Evolutionary conservation across 768 basidiomycete species (phyloP).

Genomic region (Boletus sp.): DNA sequence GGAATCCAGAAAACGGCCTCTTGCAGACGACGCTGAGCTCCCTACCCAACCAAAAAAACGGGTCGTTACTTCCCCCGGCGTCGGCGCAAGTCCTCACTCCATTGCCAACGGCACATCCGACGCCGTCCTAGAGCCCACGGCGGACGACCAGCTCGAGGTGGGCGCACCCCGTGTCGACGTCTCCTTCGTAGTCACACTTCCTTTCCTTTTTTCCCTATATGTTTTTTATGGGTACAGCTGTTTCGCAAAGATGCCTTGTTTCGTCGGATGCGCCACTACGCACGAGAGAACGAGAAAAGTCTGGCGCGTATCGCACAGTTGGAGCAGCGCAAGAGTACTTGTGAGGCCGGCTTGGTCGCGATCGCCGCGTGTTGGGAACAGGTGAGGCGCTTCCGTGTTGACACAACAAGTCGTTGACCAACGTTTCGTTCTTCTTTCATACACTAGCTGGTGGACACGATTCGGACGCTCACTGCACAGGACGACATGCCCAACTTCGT

Average conservation of each 20-base stretch:
- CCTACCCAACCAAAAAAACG: slow-evolving; percentile 52
- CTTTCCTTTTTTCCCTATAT: slow-evolving; percentile 3
- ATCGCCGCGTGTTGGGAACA: slow-evolving; percentile 81
- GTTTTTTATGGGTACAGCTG: slow-evolving; percentile 41
- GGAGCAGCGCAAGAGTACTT: slow-evolving; percentile 61
- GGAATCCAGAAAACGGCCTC: slow-evolving; percentile 62
- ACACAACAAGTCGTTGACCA: neutral
- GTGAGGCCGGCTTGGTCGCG: slow-evolving; percentile 69
- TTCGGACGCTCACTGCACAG: slow-evolving; percentile 55
- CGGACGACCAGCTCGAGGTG: slow-evolving; percentile 67
- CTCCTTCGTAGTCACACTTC: slow-evolving; percentile 23
- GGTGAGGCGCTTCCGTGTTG: slow-evolving; percentile 39
- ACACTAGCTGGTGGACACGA: slow-evolving; percentile 63
- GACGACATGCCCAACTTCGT: slow-evolving; percentile 47
- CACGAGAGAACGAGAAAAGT: slow-evolving; percentile 68
- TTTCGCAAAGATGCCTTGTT: slow-evolving; percentile 87
- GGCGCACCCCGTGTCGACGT: slow-evolving; percentile 24
- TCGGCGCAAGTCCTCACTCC: slow-evolving; percentile 48
- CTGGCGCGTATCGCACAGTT: slow-evolving; percentile 60
- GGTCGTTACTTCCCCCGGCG: slow-evolving; percentile 40
- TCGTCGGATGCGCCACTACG: slow-evolving; percentile 81
- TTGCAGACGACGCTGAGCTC: slow-evolving; percentile 49
- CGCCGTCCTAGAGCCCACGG: slow-evolving; percentile 43
- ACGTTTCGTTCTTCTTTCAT: slow-evolving; percentile 1
- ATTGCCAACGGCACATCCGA: slow-evolving; percentile 40